Conservation (phyloP, 148 eudicot genomes). For the Oxyria digyna region DNA sequence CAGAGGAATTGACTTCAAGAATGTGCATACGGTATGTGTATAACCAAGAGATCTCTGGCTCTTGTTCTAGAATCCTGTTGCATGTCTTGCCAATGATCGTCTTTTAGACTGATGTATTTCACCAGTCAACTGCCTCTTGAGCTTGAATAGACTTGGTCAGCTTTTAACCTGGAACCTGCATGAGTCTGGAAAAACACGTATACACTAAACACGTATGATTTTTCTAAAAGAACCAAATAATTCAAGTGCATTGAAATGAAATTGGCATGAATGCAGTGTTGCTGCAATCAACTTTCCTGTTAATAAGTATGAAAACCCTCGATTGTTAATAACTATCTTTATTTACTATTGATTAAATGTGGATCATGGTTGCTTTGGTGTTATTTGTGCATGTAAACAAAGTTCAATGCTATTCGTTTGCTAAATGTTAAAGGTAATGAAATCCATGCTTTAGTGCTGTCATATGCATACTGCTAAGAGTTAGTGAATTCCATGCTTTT, state of each 20-base stretch:
- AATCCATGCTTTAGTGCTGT: not conserved
- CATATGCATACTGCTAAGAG: not conserved
- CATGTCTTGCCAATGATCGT: not conserved
- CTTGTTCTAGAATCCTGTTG: not conserved
- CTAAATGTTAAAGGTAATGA: not conserved
- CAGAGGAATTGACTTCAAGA: constrained; percentile 95
- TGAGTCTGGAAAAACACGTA: not conserved
- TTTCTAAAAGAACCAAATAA: not conserved
- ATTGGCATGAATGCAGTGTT: too few species aligned
- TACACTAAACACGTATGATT: not conserved
- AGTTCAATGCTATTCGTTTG: not conserved
- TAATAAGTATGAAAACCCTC: not conserved
- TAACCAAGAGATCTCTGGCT: constrained; percentile 10
- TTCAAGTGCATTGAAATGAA: not conserved
- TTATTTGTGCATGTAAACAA: not conserved
- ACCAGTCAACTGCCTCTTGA: not conserved
- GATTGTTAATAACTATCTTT: not conserved
- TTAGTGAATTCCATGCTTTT: too few species aligned
- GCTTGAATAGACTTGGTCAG: not conserved
- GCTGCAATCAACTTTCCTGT: not conserved
- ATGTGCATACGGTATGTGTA: constrained; percentile 89
- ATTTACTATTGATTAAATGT: not conserved
- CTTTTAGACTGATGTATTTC: not conserved
- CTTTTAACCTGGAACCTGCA: not conserved
- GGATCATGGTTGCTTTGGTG: not conserved